phyloP scores from a whole-genome alignment of 2,329 filamentous ascomycete genomes.

The Phialemonium atrogriseum region DNA sequence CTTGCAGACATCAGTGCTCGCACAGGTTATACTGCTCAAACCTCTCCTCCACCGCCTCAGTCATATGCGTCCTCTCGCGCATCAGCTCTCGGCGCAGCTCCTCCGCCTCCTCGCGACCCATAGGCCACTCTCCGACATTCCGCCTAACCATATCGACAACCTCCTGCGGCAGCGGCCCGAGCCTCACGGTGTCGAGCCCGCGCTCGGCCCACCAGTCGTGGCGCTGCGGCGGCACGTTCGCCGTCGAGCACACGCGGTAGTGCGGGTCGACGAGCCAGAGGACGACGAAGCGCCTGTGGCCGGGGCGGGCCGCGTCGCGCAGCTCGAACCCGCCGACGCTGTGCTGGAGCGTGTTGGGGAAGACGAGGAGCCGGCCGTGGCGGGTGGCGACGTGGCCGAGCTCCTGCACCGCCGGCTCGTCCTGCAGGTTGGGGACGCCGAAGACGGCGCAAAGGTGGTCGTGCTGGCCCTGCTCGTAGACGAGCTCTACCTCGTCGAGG shows the following conservation, averaged over 20 bases:
- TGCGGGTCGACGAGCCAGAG: constrained; percentile 54
- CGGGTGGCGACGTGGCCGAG: constrained; percentile 39
- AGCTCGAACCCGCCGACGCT: constrained; percentile 43
- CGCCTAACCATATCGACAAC: constrained; percentile 3
- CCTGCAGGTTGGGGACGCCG: constrained; percentile 22
- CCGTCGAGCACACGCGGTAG: constrained; percentile 31
- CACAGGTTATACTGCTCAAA: constrained; percentile 8
- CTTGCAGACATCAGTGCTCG: constrained; percentile 8
- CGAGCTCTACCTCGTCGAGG: constrained; percentile 16
- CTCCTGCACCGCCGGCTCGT: constrained; percentile 26
- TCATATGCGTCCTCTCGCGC: constrained; percentile 4
- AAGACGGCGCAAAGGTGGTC: constrained; percentile 25
- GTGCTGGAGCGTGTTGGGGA: constrained; percentile 48
- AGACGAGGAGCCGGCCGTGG: constrained; percentile 42
- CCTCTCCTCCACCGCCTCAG: constrained; percentile 1
- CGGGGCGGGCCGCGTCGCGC: constrained; percentile 39
- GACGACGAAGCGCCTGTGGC: constrained; percentile 51
- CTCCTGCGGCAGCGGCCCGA: constrained; percentile 5
- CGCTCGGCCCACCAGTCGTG: constrained; percentile 26
- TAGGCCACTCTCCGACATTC: constrained; percentile 6
- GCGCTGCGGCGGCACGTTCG: constrained; percentile 36
- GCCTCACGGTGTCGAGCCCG: background rate
- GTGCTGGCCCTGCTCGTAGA: constrained; percentile 24
- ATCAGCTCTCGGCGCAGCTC: constrained; percentile 7
- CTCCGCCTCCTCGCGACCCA: constrained; percentile 9